phyloP scores from a whole-genome alignment of 495 filamentous ascomycete genomes.

The Penicillium lividum region DNA sequence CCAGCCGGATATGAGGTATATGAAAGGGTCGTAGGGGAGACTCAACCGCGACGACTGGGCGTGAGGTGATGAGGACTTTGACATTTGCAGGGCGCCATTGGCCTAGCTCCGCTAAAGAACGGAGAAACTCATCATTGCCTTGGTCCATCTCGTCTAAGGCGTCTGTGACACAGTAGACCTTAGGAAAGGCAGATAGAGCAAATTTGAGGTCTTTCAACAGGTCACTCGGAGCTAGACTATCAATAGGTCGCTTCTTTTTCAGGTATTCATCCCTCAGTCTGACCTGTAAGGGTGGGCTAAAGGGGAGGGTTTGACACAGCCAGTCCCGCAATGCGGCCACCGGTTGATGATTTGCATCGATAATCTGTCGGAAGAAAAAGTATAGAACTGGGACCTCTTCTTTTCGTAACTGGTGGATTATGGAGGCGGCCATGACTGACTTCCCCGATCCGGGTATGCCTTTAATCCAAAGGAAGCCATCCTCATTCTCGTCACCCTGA shows the following conservation, averaged over 20 bases:
- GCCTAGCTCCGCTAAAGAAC: constrained; percentile 32
- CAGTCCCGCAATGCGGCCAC: constrained; percentile 44
- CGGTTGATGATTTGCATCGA: constrained; percentile 49
- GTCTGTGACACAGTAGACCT: constrained; percentile 48
- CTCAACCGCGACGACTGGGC: constrained; percentile 26
- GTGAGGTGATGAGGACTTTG: constrained; percentile 48
- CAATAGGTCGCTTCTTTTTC: neutral
- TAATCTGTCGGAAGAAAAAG: constrained; percentile 59
- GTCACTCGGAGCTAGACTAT: constrained; percentile 2
- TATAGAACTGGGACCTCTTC: constrained; percentile 40
- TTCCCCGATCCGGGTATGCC: constrained; percentile 91
- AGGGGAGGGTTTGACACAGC: constrained; percentile 39
- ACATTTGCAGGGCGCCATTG: constrained; percentile 36
- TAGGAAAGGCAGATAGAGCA: constrained; percentile 30
- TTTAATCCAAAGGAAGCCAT: constrained; percentile 20
- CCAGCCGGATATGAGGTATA: constrained; percentile 35
- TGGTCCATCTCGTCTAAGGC: constrained; percentile 51
- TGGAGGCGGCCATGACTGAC: constrained; percentile 69
- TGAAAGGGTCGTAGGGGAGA: neutral
- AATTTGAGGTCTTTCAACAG: constrained; percentile 27
- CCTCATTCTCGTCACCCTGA: constrained; percentile 6
- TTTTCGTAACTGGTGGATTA: constrained; percentile 33
- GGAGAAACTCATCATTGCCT: constrained; percentile 40
- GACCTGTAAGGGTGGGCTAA: constrained; percentile 40
- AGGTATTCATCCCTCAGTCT: constrained; percentile 20